Conservation (phyloP, 2,329 filamentous ascomycete genomes). For the Pezicula neosporulosa region DNA sequence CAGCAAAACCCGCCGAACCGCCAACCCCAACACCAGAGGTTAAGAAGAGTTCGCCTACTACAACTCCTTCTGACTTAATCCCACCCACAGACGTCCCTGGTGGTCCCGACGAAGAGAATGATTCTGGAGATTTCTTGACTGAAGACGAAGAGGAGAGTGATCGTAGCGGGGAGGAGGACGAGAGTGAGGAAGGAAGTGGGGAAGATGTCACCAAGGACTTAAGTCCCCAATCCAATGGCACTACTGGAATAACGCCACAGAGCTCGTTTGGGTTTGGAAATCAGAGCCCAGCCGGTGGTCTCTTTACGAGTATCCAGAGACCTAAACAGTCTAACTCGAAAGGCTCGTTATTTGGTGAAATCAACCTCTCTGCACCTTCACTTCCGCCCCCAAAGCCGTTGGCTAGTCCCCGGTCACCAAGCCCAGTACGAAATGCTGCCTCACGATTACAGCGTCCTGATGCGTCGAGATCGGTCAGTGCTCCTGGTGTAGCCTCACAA, state of each 20-base stretch:
- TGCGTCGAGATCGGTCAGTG: conserved; percentile 53
- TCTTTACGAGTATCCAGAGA: conserved; percentile 43
- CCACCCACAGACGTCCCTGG: conserved; percentile 24
- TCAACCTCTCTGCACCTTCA: conserved; percentile 49
- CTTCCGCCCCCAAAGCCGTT: conserved; percentile 45
- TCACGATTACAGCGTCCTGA: conserved; percentile 46
- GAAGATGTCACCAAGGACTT: conserved; percentile 63
- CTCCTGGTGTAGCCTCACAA: conserved; percentile 55
- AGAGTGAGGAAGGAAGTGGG: conserved; percentile 52
- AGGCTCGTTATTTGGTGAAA: conserved; percentile 49
- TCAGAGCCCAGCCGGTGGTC: conserved; percentile 26
- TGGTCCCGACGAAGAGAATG: conserved; percentile 27
- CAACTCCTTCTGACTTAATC: conserved; percentile 18
- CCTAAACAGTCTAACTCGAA: conserved; percentile 39
- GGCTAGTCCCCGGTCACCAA: conserved; percentile 68
- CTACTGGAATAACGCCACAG: conserved; percentile 51
- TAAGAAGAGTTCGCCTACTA: conserved; percentile 1
- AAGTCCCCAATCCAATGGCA: conserved; percentile 47
- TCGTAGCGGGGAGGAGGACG: conserved; percentile 34
- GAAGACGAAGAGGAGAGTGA: conserved; percentile 34
- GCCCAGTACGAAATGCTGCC: conserved; percentile 60
- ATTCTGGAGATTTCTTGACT: conserved; percentile 21
- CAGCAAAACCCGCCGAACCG: conserved; percentile 7
- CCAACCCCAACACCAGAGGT: conserved; percentile 1
- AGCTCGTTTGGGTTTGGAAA: conserved; percentile 53